phyloP scores from a whole-genome alignment of 2,329 filamentous ascomycete genomes.

The Pochonia chlamydosporia region DNA sequence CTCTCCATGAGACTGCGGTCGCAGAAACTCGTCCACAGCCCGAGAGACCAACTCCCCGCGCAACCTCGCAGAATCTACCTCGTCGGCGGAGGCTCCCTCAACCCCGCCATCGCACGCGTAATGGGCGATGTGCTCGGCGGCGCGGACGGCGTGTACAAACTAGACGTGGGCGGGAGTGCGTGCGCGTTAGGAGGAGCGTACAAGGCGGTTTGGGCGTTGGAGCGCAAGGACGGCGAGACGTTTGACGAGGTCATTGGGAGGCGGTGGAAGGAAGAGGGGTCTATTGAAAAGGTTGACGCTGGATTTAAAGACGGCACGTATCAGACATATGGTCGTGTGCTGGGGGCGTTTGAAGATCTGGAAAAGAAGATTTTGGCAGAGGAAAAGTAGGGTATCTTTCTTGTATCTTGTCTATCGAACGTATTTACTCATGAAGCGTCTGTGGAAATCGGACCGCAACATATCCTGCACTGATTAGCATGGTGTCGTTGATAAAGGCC shows the following conservation, averaged over 20 bases:
- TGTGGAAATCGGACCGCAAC: conserved; percentile 93
- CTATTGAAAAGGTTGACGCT: conserved; percentile 74
- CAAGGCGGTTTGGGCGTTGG: conserved; percentile 90
- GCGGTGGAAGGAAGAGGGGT: conserved; percentile 80
- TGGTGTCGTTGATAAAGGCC: background rate
- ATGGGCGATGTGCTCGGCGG: conserved; percentile 86
- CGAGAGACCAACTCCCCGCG: conserved; percentile 55
- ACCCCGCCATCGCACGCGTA: conserved; percentile 80
- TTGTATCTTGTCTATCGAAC: conserved; percentile 38
- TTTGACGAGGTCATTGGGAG: conserved; percentile 84
- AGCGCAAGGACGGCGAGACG: conserved; percentile 60
- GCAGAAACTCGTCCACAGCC: conserved; percentile 62
- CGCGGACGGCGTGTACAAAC: conserved; percentile 81
- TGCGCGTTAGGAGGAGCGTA: conserved; percentile 92
- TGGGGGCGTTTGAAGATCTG: conserved; percentile 72
- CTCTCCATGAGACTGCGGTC: conserved; percentile 85
- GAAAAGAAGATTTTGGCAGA: conserved; percentile 57
- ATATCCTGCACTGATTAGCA: conserved; percentile 53
- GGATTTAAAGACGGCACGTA: conserved; percentile 74
- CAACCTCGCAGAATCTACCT: conserved; percentile 90
- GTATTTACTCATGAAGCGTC: conserved; percentile 82
- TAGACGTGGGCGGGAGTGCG: conserved; percentile 92
- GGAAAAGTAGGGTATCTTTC: conserved; percentile 14
- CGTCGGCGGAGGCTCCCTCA: conserved; percentile 85
- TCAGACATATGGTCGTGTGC: conserved; percentile 68